These are phyloP conservation scores for Xylaria telfairii DNA, from an alignment of 495 filamentous ascomycete genomes.

Conservation along the genomic window DNA sequence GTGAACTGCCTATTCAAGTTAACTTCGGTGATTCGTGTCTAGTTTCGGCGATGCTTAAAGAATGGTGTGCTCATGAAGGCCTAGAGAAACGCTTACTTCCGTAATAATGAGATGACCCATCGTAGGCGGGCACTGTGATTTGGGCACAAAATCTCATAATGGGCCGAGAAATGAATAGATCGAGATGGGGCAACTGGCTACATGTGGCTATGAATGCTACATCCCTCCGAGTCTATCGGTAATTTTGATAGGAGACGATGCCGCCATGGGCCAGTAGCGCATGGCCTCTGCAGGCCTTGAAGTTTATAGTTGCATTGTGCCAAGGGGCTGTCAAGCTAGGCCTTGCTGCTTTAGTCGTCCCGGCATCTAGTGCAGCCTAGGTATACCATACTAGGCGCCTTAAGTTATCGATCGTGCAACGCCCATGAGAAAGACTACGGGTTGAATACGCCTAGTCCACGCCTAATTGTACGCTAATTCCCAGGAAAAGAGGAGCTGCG, in stretches of 20 bases:
- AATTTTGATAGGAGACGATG: background rate
- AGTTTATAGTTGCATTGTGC: background rate
- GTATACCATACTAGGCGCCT: background rate
- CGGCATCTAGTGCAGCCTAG: background rate
- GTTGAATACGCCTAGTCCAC: background rate
- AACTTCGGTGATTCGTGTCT: background rate
- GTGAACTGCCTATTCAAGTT: constrained; percentile 9
- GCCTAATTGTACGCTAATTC: background rate
- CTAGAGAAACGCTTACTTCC: background rate
- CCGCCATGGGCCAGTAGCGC: background rate
- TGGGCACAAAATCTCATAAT: too few relatives aligned
- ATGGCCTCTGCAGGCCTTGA: background rate
- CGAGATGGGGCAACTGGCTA: too few relatives aligned
- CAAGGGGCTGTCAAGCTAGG: background rate
- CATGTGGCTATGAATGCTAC: too few relatives aligned
- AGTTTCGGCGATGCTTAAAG: background rate
- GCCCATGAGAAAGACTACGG: background rate
- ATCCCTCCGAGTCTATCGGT: background rate
- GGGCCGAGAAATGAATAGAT: too few relatives aligned
- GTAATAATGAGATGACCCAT: background rate
- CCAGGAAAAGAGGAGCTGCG: background rate
- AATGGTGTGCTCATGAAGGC: background rate
- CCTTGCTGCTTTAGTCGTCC: background rate
- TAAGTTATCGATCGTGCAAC: background rate
- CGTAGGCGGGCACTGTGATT: background rate